These are phyloP conservation scores for Leishmania amazonensis DNA, from an alignment of 208 protist genomes.

Conservation along the genomic window DNA sequence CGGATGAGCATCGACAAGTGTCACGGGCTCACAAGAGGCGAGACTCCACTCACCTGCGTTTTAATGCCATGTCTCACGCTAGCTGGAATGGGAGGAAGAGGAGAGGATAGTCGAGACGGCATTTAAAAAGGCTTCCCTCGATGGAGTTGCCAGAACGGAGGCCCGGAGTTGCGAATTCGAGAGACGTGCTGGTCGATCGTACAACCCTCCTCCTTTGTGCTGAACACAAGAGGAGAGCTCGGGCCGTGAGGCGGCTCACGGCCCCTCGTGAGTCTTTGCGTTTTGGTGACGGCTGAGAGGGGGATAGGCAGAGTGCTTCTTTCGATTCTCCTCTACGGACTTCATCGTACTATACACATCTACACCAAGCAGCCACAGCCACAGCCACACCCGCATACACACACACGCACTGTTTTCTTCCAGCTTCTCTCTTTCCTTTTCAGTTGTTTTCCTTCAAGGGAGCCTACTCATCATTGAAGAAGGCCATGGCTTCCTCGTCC, in stretches of 20 bases:
- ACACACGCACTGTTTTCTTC: not conserved
- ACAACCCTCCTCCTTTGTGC: not conserved
- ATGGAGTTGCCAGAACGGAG: not conserved
- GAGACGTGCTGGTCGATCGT: not conserved
- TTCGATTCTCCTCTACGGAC: not conserved
- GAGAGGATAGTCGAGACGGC: not conserved
- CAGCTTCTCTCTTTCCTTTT: not conserved
- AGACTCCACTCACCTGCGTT: not conserved
- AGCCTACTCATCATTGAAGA: slow-evolving; percentile 38
- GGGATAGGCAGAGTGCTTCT: not conserved
- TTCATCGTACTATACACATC: not conserved
- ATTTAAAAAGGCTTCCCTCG: not conserved
- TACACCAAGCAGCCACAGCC: not conserved
- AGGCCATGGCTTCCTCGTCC: slow-evolving; percentile 55
- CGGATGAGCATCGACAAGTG: not conserved
- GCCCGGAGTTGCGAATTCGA: not conserved
- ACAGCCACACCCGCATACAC: not conserved
- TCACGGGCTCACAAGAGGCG: not conserved
- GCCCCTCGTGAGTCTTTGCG: not conserved
- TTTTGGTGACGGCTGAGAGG: not conserved
- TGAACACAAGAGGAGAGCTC: not conserved
- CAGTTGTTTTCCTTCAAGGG: too few relatives aligned
- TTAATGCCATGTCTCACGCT: not conserved
- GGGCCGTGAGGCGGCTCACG: not conserved
- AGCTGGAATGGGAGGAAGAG: not conserved